Conservation (phyloP, 345 rosid species). For the Hibiscus tridactylites region DNA sequence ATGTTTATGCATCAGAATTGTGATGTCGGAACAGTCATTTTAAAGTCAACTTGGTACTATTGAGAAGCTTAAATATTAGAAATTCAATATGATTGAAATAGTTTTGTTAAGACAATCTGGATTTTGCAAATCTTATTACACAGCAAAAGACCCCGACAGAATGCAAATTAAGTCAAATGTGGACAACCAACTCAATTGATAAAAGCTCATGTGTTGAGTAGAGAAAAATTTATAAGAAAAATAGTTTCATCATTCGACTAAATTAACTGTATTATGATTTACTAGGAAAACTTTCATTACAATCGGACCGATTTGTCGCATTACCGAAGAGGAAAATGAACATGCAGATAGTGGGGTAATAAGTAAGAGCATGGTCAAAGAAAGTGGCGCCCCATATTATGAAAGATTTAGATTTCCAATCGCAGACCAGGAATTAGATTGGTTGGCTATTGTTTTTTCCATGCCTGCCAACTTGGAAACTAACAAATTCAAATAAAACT, state of each 20-base stretch:
- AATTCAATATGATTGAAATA: too few species aligned
- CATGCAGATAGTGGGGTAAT: neutral
- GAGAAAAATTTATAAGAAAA: neutral
- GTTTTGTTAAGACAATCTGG: neutral
- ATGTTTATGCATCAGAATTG: too few species aligned
- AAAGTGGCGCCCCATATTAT: neutral
- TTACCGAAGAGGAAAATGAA: neutral
- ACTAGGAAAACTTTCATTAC: neutral
- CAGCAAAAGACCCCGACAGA: neutral
- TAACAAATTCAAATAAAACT: neutral
- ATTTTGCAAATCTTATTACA: neutral
- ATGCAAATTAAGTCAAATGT: neutral
- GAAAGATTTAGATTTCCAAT: neutral
- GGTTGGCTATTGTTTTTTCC: neutral
- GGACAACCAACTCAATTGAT: constrained; percentile 1
- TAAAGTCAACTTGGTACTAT: too few species aligned
- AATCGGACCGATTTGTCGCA: neutral
- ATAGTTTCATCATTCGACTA: neutral
- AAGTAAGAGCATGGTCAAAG: neutral
- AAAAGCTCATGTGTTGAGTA: neutral
- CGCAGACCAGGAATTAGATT: neutral
- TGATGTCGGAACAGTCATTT: too few species aligned
- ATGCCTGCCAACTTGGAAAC: neutral
- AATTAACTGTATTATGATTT: too few species aligned
- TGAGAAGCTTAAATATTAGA: too few species aligned